A percentile compares a stretch with the other conserved stretches of the same genome.
Evolutionary conservation across 441 rosid genomes (phyloP).

Genomic region (Euphorbia schlechtendalii): DNA sequence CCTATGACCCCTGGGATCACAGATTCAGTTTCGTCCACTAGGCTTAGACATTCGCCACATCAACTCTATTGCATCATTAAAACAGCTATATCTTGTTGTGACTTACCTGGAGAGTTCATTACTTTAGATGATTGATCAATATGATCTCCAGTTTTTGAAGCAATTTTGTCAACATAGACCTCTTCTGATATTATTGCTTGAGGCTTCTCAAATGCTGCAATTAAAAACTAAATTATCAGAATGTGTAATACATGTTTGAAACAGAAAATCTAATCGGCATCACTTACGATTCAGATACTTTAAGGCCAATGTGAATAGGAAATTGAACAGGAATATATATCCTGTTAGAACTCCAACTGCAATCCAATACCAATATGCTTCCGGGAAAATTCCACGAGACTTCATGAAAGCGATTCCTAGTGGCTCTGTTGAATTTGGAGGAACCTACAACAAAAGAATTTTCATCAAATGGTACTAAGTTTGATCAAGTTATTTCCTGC

Average conservation of each 20-base stretch:
- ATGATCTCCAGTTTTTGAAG: constrained; percentile 23
- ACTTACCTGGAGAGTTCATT: constrained; percentile 24
- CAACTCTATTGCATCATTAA: background rate
- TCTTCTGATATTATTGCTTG: constrained; percentile 52
- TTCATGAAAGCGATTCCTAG: constrained; percentile 58
- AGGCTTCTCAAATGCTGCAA: constrained; percentile 55
- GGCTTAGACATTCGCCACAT: no score
- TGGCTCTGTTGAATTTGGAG: constrained; percentile 44
- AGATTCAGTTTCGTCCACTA: no score
- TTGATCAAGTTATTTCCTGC: constrained; percentile 14
- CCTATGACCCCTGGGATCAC: no score
- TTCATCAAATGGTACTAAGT: background rate
- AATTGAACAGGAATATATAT: constrained; percentile 51
- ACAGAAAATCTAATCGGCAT: background rate
- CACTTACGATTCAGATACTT: constrained; percentile 64
- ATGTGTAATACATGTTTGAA: constrained; percentile 2
- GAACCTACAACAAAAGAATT: constrained; percentile 33
- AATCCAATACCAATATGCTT: constrained; percentile 86
- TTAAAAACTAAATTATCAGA: constrained; percentile 15
- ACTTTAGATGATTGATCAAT: constrained; percentile 27
- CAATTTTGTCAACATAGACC: constrained; percentile 34
- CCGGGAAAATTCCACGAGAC: constrained; percentile 62
- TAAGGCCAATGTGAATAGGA: constrained; percentile 56
- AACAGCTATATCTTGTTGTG: background rate
- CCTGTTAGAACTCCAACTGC: constrained; percentile 64